A percentile compares a stretch with the other conserved stretches of the same genome.
Conservation (phyloP, 2,329 filamentous ascomycete species). For the Botrytis fragariae region DNA sequence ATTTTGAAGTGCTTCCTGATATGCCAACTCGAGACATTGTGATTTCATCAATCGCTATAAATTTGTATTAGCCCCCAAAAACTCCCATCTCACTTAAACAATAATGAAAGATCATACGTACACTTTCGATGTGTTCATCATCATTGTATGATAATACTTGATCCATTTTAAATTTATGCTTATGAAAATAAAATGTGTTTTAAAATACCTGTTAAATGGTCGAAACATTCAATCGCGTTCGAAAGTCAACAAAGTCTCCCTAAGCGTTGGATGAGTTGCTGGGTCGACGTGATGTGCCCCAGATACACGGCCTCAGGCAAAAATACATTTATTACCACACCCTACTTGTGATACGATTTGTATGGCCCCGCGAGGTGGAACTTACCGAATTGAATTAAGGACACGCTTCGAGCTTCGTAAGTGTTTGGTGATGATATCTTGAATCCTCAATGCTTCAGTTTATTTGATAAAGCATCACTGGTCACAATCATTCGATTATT, state of each 20-base stretch:
- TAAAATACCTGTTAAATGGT: neutral
- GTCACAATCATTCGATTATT: neutral
- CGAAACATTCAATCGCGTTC: slow-evolving; percentile 1
- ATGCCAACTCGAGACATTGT: slow-evolving; percentile 62
- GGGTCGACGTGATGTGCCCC: neutral
- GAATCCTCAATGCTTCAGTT: slow-evolving; percentile 13
- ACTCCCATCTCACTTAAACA: neutral
- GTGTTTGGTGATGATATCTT: slow-evolving; percentile 10
- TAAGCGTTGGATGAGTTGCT: slow-evolving; percentile 5
- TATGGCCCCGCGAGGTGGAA: slow-evolving; percentile 14
- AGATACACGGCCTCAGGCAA: neutral
- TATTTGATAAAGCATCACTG: neutral
- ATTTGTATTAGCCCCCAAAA: slow-evolving; percentile 10
- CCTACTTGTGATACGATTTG: neutral
- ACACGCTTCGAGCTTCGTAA: slow-evolving; percentile 22
- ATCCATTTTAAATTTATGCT: slow-evolving; percentile 30
- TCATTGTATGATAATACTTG: slow-evolving; percentile 34
- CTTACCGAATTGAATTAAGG: slow-evolving; percentile 20
- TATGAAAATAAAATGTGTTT: slow-evolving; percentile 9
- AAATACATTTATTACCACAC: fast-evolving
- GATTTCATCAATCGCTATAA: slow-evolving; percentile 35
- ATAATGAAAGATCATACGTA: slow-evolving; percentile 20
- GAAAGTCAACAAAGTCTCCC: slow-evolving; percentile 16
- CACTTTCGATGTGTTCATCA: slow-evolving; percentile 33
- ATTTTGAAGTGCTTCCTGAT: slow-evolving; percentile 62